Evolutionary conservation across 495 filamentous ascomycete species (phyloP), one percentile per base, ranked within the genome.

Genomic region (Penicillium bovifimosum): DNA sequence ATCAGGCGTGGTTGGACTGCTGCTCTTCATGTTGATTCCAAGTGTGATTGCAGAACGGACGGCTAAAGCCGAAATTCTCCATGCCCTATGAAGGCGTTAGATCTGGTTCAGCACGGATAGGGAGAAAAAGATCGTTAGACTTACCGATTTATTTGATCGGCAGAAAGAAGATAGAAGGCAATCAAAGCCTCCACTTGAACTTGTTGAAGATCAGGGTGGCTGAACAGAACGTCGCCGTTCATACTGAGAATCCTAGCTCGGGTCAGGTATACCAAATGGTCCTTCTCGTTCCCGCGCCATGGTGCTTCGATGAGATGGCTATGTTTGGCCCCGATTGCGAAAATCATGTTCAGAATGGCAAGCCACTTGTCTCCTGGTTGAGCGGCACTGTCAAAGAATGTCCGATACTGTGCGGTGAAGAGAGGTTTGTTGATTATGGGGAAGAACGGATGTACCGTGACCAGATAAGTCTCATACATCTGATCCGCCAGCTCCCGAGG

Each of bases 111-210:
- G 16, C 20, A 20, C 3, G 54, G 13, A 11, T n/a, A 17, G 10
- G 13, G 9, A 29, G 18, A 43, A 6, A n/a, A 27, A n/a, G 10
- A 17, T 24, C 34, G 3, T 34, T 14, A 14, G 11, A 58, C 71
- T 61, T 65, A 86, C 84, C 84, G 68, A 53, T 84, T 86, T 20
- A 86, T 78, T 50, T 85, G 82, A 59, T 80, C 78, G 18, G 76
- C 79, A 10, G 79, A 62, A 26, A 87, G 69, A 29, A 85, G 71
- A 63, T 87, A 88, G 41, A 86, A 79, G 18, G 77, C 70, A 26
- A 81, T 74, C 42, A 88, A 64, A 20, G 76, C 81, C 36, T 80
- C 68, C 20, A 84, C 74, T 58, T 84, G 80, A 7, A 84, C 76
- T 60, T 81, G 82, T 38, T 84, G 78, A n/a, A 87, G 67, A 65